Evolutionary conservation across 2,329 filamentous ascomycete species (phyloP).

Genomic region (Aspergillus floridensis): DNA sequence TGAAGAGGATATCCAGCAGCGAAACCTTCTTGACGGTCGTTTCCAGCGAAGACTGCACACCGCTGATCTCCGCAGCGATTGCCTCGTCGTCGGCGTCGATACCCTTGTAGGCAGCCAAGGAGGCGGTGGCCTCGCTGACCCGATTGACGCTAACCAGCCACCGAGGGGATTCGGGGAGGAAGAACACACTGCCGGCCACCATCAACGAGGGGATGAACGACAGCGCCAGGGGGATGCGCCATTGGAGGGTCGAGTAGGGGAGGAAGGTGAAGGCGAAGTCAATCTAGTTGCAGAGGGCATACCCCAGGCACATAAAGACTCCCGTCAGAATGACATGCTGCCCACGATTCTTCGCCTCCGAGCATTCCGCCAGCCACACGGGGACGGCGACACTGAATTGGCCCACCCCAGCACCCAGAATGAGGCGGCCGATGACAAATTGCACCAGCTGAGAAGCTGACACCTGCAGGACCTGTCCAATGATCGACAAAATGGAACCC

Average conservation of each 20-base stretch:
- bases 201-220: slow-evolving; percentile 54
- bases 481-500: slow-evolving; percentile 33
- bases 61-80: slow-evolving; percentile 17
- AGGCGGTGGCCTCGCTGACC: slow-evolving; percentile 14
- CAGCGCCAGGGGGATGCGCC: slow-evolving; percentile 56
- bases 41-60: slow-evolving; percentile 21
- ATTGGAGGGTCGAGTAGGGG: slow-evolving; percentile 43
- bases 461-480: slow-evolving; percentile 40
- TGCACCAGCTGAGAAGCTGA: slow-evolving; percentile 45
- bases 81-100: slow-evolving; percentile 7
- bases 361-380: slow-evolving; percentile 51
- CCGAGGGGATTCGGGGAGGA: slow-evolving; percentile 51
- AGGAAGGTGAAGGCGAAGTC: slow-evolving; percentile 50
- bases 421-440: slow-evolving; percentile 48
- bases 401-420: slow-evolving; percentile 50
- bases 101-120: slow-evolving; percentile 19
- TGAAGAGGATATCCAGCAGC: slow-evolving; percentile 18
- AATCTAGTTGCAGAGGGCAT: slow-evolving; percentile 41
- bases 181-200: slow-evolving; percentile 46
- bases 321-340: slow-evolving; percentile 50
- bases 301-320: slow-evolving; percentile 41
- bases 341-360: slow-evolving; percentile 47
- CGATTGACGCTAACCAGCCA: slow-evolving; percentile 23
- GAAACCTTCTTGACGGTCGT: slow-evolving; percentile 12
- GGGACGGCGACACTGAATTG: slow-evolving; percentile 50